A percentile compares a stretch with the other conserved stretches of the same genome.
phyloP scores from a whole-genome alignment of 352 stramenopile species.

The Thraustotheca clavata region DNA sequence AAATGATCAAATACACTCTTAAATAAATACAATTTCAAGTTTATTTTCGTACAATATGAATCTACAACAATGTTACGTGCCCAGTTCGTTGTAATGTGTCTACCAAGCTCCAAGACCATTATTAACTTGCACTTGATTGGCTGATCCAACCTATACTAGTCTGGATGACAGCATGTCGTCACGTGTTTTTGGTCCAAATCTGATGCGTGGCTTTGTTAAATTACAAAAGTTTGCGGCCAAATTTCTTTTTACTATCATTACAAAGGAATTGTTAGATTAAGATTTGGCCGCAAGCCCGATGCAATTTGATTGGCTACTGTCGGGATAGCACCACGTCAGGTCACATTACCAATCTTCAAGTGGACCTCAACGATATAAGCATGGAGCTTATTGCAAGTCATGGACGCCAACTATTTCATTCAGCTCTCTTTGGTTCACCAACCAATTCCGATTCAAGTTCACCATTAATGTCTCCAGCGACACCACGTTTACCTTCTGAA shows the following conservation, averaged over 20 bases:
- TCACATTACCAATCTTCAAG: conserved; percentile 3
- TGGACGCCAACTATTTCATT: neutral
- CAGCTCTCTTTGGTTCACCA: neutral
- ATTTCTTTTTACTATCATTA: neutral
- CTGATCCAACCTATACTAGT: no score
- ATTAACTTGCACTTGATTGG: no score
- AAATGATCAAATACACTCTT: no score
- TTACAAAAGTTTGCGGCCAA: neutral
- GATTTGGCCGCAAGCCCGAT: neutral
- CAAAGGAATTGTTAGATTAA: neutral
- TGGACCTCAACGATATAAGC: neutral
- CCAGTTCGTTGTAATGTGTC: no score
- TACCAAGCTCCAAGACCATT: no score
- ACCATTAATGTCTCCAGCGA: neutral
- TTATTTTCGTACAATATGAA: no score
- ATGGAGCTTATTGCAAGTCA: conserved; percentile 1
- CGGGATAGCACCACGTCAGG: neutral
- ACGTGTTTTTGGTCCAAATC: neutral
- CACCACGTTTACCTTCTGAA: neutral
- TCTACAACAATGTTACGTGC: no score
- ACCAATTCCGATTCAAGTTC: neutral
- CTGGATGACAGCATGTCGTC: no score
- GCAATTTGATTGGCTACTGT: neutral
- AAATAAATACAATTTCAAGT: no score
- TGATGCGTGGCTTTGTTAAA: no score